These are phyloP conservation scores for Starmerella tilneyi DNA, from an alignment of 805 yeast genomes.

Conservation along the genomic window DNA sequence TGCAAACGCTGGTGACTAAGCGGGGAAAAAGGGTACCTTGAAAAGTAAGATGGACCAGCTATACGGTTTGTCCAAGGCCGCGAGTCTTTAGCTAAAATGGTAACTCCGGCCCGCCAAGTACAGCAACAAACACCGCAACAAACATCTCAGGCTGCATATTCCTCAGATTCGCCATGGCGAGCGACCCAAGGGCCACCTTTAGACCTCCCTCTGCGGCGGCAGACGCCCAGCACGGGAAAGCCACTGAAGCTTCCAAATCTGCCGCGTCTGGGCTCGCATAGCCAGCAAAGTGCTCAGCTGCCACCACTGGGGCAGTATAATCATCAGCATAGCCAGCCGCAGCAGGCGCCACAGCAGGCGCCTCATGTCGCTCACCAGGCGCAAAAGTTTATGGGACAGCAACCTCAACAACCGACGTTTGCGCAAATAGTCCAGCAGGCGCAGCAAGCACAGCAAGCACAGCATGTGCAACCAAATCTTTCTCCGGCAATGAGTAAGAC, in stretches of 20 bases:
- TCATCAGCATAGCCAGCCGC: neutral
- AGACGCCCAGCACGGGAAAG: conserved; percentile 3
- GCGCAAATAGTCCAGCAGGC: conserved; percentile 22
- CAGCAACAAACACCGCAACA: conserved; percentile 8
- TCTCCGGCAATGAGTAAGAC: neutral
- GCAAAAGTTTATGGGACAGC: neutral
- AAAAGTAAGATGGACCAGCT: conserved; percentile 3
- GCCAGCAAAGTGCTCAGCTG: neutral
- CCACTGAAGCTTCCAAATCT: conserved; percentile 19
- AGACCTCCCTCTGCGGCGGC: neutral
- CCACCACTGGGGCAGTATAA: conserved; percentile 4
- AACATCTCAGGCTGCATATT: conserved; percentile 4
- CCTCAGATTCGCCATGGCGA: conserved; percentile 22
- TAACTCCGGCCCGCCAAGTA: conserved; percentile 1
- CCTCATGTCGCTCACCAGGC: too few relatives aligned
- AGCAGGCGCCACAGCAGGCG: conserved; percentile 5
- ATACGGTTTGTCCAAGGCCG: neutral
- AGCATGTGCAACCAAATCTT: neutral
- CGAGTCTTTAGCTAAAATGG: neutral
- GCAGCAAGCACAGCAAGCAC: conserved; percentile 9
- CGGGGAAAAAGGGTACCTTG: neutral
- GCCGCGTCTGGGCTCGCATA: conserved; percentile 19
- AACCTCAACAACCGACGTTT: conserved; percentile 15
- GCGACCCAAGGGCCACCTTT: conserved; percentile 9
- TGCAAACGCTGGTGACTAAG: neutral